Evolutionary conservation across 2,329 filamentous ascomycete genomes (phyloP), one percentile per base, ranked within the genome.

Genomic region (Dryadomyces quercivorus): DNA sequence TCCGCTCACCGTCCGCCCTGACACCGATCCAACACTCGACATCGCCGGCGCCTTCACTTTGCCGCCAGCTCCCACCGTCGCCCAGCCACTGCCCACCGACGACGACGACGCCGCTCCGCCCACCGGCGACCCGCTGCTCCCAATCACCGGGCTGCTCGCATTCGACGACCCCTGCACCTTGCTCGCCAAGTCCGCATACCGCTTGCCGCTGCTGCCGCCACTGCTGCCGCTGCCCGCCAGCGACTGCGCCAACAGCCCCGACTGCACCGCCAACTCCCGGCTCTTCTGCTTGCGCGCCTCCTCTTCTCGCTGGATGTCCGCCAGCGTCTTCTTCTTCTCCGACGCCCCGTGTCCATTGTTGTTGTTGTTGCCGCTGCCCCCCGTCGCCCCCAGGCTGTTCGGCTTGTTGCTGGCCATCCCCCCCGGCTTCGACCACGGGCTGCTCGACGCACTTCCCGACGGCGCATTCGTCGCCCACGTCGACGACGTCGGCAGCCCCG

Each of bases 251-350:
- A 21, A 38, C 13, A 40, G 75, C 68, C 18, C 73, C 66, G 21
- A 38, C 13, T 36, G 15, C 22, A 42, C 65, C 2, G 75, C 70
- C 7, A 68, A 62, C 50, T 80, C 74, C 60, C 70, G 74, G 1
- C 82, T 79, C 66, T 86, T 88, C 63, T 86, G 84, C 76, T 98
- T 98, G 60, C 88, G 84, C 18, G 79, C 78, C 66, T 97, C 93
- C 65, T 98, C 93, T 70, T 98, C 93, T 59, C 91, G 91, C 67
- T 97, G 93, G 56, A 98, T 97, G 61, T 97, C 92, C 22, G 90
- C 88, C 47, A 97, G 75, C 0, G 90, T 95, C 78, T 96, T 96
- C 75, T 94, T 93, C 71, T 72, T 67, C 65, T 66, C 34, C 3
- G 52, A 9, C 44, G 44, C 22, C 7, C 66, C 43, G 69, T 59